phyloP scores from a whole-genome alignment of 257 asterid genomes.

The Solanum chiquidenum region DNA sequence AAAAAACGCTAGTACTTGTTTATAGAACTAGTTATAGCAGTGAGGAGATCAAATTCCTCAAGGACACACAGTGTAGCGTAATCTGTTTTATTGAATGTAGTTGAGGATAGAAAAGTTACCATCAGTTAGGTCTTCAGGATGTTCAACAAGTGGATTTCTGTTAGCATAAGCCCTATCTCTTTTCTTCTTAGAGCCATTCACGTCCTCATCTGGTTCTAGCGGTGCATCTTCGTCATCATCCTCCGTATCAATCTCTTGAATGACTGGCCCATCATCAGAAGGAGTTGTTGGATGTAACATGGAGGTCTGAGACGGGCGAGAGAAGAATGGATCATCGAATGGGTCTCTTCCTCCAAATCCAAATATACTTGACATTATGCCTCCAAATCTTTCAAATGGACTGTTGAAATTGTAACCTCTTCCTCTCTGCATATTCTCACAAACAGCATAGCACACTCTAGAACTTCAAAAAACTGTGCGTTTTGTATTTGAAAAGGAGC shows the following conservation, averaged over 20 bases:
- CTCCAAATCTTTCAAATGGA: background rate
- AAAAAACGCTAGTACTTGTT: background rate
- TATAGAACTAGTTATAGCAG: background rate
- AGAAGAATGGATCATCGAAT: constrained; percentile 65
- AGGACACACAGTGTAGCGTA: background rate
- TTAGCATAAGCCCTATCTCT: constrained; percentile 9
- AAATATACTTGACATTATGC: constrained; percentile 27
- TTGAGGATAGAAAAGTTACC: constrained; percentile 23
- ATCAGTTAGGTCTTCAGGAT: constrained; percentile 57
- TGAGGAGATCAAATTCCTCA: background rate
- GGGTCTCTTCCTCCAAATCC: constrained; percentile 57
- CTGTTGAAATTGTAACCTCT: background rate
- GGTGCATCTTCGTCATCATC: background rate
- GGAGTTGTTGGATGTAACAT: constrained; percentile 6
- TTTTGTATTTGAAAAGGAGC: background rate
- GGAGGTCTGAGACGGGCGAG: constrained; percentile 29
- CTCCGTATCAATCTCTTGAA: constrained; percentile 12
- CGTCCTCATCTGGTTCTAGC: background rate
- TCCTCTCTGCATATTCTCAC: constrained; percentile 8
- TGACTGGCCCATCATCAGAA: constrained; percentile 29
- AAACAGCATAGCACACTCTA: background rate
- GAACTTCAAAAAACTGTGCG: background rate
- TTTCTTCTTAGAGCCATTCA: constrained; percentile 1
- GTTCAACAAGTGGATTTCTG: constrained; percentile 59
- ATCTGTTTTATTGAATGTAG: background rate